These are phyloP conservation scores for Neonectria faginata DNA, from an alignment of 2,329 filamentous ascomycete species.

Conservation along the genomic window DNA sequence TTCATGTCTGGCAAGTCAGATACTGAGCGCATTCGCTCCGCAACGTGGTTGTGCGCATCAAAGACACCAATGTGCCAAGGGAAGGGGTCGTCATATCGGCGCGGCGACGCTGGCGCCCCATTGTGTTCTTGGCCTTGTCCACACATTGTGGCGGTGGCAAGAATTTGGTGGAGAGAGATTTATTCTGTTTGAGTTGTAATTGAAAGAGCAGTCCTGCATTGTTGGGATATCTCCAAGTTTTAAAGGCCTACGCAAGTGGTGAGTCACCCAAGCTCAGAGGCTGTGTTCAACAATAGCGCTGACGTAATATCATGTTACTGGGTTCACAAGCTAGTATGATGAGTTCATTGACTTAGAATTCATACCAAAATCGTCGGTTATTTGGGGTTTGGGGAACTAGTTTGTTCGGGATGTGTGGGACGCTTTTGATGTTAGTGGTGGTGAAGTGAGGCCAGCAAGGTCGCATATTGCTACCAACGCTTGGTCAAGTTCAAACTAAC, in stretches of 20 bases:
- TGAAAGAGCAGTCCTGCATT: neutral
- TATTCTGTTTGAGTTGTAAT: neutral
- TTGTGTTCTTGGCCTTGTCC: conserved; percentile 19
- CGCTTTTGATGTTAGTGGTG: neutral
- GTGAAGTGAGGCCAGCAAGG: neutral
- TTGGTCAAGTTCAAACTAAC: neutral
- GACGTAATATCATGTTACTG: neutral
- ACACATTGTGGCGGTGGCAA: conserved; percentile 30
- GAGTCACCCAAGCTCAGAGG: neutral
- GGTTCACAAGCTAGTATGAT: neutral
- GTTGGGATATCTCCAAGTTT: neutral
- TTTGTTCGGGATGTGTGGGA: neutral
- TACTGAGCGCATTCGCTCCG: conserved; percentile 27
- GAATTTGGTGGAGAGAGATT: neutral
- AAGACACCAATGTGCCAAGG: conserved; percentile 48
- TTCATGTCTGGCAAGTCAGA: conserved; percentile 28
- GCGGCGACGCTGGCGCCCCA: conserved; percentile 4
- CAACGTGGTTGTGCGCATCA: conserved; percentile 46
- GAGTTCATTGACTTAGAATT: neutral
- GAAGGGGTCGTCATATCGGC: conserved; percentile 27
- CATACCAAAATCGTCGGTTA: neutral
- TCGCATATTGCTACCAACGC: neutral
- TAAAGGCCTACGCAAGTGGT: neutral
- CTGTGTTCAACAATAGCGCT: neutral
- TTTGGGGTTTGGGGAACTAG: neutral